Evolutionary conservation across 208 protist genomes (phyloP).

Genomic region (Angomonas ambiguus): DNA sequence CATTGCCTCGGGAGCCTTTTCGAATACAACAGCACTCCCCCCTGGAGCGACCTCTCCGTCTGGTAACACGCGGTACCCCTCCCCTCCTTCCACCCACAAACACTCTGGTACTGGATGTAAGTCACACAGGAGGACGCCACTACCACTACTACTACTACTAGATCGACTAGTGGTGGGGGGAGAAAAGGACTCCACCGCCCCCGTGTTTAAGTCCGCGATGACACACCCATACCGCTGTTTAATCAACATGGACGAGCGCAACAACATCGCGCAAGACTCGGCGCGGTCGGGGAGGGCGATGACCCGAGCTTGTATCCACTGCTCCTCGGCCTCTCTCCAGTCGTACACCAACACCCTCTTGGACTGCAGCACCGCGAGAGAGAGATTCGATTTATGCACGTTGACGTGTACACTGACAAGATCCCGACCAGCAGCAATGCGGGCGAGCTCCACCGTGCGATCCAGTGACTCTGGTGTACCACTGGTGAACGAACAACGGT

Average conservation of each 20-base stretch:
- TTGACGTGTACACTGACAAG: neutral
- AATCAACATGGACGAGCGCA: neutral
- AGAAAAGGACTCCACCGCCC: neutral
- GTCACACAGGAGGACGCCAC: neutral
- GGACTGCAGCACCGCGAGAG: neutral
- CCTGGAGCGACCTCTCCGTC: constrained; percentile 59
- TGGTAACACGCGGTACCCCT: constrained; percentile 20
- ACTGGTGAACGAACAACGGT: neutral
- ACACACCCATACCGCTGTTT: neutral
- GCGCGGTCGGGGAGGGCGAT: neutral
- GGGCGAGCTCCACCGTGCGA: neutral
- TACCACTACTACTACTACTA: constrained; percentile 14
- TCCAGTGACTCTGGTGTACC: neutral
- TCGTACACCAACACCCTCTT: neutral
- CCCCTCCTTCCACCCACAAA: neutral
- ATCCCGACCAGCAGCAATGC: neutral
- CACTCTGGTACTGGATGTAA: neutral
- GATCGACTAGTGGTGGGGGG: too few species aligned
- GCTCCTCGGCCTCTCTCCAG: neutral
- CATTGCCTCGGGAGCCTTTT: constrained; percentile 16
- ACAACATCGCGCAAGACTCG: neutral
- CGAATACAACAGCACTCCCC: constrained; percentile 16
- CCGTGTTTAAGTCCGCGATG: neutral
- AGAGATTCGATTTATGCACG: neutral
- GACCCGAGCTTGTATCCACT: neutral